Evolutionary conservation across 148 eudicot species (phyloP), one percentile per base, ranked within the genome.

Genomic region (Cornus florida): DNA sequence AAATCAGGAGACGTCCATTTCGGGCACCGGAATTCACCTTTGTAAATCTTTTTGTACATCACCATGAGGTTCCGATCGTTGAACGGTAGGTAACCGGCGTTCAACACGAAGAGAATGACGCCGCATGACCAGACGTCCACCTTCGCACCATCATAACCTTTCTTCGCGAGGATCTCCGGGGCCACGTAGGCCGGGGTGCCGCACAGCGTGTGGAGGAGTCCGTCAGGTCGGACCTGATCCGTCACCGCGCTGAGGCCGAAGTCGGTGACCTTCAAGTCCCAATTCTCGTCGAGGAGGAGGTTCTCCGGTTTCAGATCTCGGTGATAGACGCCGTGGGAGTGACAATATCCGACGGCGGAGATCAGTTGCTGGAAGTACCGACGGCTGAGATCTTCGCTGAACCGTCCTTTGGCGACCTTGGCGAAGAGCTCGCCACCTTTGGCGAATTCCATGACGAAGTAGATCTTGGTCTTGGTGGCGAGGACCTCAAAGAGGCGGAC

Each of bases 101-200:
- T 81, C 8, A 81, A 22, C 1, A 81, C 84, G 56, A 2, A 81
- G 20, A 81, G 80, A 5, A 81, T 71, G 28, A 81, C 56, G 28
- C 84, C 84, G 28, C 84, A 81, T 7, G 84, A 81, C 82, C 82
- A 80, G 5, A 75, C 62, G 11, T 80, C 82, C 1, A 75, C 78
- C 69, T 69, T 75, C 31, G 80, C 75, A 0, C 84, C 84, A 46
- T 81, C 71, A 67, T 81, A 81, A 0, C 80, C 80, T 74, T 81
- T 71, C 80, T 77, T 65, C 16, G 57, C 67, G 2, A 81, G 72
- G 24, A 81, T 19, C 38, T 78, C 33, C 5, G 75, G 75, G 5
- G 75, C 75, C 60, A 72, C 75, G 62, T 72, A 72, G 5, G 75
- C 75, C 2, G 84, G 84, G 1, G 84, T 81, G 6, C 84, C 84